These are phyloP conservation scores for Pseudocohnilembus persalinus DNA, from an alignment of 169 alveolate genomes.

Conservation along the genomic window DNA sequence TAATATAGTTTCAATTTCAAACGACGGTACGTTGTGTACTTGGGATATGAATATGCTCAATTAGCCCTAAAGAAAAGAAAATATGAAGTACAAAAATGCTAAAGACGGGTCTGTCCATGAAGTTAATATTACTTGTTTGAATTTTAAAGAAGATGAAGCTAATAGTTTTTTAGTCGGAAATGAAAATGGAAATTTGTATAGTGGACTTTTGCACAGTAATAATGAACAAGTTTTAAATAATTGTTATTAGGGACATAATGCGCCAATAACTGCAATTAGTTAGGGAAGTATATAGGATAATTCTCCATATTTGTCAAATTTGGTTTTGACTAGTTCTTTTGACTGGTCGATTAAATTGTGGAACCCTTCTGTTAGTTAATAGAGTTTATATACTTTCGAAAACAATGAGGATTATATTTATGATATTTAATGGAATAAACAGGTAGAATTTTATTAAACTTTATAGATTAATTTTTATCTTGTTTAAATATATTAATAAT, in stretches of 20 bases:
- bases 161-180: conserved; percentile 77
- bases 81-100: conserved; percentile 36
- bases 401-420: conserved; percentile 76
- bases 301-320: conserved; percentile 58
- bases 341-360: conserved; percentile 89
- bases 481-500: background rate
- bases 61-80: conserved; percentile 80
- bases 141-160: conserved; percentile 73
- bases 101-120: conserved; percentile 42
- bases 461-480: background rate
- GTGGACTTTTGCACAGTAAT: conserved; percentile 51
- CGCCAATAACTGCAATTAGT: conserved; percentile 73
- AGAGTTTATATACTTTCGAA: conserved; percentile 64
- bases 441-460: background rate
- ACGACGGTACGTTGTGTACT: conserved; percentile 89
- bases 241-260: conserved; percentile 65
- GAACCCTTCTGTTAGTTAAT: conserved; percentile 58
- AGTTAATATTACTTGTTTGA: conserved; percentile 61
- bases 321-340: conserved; percentile 79
- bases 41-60: conserved; percentile 89
- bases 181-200: conserved; percentile 70
- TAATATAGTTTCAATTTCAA: conserved; percentile 85
- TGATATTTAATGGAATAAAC: conserved; percentile 84
- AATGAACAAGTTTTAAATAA: conserved; percentile 53
- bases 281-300: conserved; percentile 33